These are phyloP conservation scores for Lippia alba DNA, from an alignment of 305 asterid species.

Conservation along the genomic window DNA sequence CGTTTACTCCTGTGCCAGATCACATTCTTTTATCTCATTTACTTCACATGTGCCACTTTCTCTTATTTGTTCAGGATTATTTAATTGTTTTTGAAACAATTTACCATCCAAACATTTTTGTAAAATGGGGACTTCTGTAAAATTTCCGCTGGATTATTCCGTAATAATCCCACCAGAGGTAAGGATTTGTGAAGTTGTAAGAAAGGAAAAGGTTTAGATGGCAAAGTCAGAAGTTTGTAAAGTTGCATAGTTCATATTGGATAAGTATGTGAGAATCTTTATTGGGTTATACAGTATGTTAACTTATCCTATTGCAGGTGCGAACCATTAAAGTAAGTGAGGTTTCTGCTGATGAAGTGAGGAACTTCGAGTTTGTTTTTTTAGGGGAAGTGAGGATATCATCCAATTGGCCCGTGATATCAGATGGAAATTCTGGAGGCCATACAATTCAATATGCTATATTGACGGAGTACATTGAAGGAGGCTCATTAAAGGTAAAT, in stretches of 20 bases:
- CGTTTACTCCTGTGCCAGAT: background rate
- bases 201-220: no score
- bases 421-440: slow-evolving; percentile 49
- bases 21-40: background rate
- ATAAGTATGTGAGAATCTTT: no score
- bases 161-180: no score
- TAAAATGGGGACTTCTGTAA: no score
- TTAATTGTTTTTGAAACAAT: no score
- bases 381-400: slow-evolving; percentile 88
- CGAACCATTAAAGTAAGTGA: slow-evolving; percentile 65
- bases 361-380: slow-evolving; percentile 73
- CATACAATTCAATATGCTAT: slow-evolving; percentile 72
- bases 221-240: no score
- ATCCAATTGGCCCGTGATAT: slow-evolving; percentile 67
- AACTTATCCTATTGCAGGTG: slow-evolving; percentile 58
- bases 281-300: background rate
- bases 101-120: no score
- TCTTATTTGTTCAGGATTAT: no score
- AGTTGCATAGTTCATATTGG: no score
- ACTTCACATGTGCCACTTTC: slow-evolving; percentile 5
- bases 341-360: slow-evolving; percentile 66
- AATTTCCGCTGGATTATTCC: no score
- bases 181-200: no score
- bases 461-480: slow-evolving; percentile 81
- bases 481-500: slow-evolving; percentile 85